phyloP scores from a whole-genome alignment of 176 grass and related monocot species.

The Canna indica region DNA sequence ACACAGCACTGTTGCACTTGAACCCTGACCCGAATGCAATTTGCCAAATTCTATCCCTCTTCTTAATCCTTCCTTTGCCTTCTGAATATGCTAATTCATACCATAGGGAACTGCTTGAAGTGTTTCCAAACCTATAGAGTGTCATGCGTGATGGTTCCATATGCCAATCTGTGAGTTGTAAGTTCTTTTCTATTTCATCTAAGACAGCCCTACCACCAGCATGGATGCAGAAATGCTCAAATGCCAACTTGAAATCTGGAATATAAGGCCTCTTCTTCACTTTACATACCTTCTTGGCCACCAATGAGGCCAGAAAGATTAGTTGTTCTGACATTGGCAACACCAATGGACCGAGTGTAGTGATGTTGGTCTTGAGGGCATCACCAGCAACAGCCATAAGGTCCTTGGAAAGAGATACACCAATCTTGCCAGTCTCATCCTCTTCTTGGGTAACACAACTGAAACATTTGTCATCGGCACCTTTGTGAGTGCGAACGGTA shows the following conservation, averaged over 20 bases:
- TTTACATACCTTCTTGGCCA: slow-evolving; percentile 49
- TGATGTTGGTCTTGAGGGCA: slow-evolving; percentile 95
- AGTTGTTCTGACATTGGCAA: slow-evolving; percentile 73
- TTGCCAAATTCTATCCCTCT: slow-evolving; percentile 56
- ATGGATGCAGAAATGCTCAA: slow-evolving; percentile 94
- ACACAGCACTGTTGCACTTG: slow-evolving; percentile 86
- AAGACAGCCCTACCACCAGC: slow-evolving; percentile 73
- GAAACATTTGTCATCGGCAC: slow-evolving; percentile 70
- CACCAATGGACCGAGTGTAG: slow-evolving; percentile 69
- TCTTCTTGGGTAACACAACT: slow-evolving; percentile 78
- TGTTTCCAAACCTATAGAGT: slow-evolving; percentile 82
- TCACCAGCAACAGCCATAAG: slow-evolving; percentile 89
- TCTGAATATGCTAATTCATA: slow-evolving; percentile 85
- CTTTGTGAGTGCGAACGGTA: slow-evolving; percentile 76
- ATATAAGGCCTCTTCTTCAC: slow-evolving; percentile 95
- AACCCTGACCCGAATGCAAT: slow-evolving; percentile 88
- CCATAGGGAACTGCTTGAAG: slow-evolving; percentile 81
- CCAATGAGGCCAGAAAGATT: slow-evolving; percentile 47
- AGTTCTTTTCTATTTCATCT: slow-evolving; percentile 75
- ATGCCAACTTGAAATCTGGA: slow-evolving; percentile 91
- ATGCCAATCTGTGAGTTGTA: slow-evolving; percentile 64
- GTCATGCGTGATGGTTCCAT: slow-evolving; percentile 92
- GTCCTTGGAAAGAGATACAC: slow-evolving; percentile 82
- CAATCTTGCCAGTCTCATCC: slow-evolving; percentile 36
- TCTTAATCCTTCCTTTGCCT: slow-evolving; percentile 68